Evolutionary conservation across 2,329 filamentous ascomycete genomes (phyloP).

Genomic region (Juglanconis oblonga): DNA sequence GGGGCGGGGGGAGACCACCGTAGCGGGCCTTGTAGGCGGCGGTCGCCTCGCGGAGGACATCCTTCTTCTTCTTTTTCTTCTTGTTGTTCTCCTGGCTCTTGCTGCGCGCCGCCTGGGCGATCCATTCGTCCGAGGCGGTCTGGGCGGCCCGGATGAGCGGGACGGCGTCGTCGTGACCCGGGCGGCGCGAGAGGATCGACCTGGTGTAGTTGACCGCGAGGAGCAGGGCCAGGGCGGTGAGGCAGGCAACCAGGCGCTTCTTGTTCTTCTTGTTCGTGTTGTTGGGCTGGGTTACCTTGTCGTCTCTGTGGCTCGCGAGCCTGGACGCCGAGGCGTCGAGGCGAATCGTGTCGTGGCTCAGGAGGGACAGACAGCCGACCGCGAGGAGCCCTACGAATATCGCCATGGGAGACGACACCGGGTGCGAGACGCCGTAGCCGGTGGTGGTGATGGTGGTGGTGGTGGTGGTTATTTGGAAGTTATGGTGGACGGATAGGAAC

Average conservation of each 20-base stretch:
- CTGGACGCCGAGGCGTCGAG: not conserved
- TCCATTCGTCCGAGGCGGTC: not conserved
- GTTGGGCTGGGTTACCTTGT: not conserved
- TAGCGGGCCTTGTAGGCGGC: slow-evolving; percentile 64
- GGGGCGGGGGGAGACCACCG: slow-evolving; percentile 64
- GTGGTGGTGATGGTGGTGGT: too few relatives aligned
- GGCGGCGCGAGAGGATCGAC: not conserved
- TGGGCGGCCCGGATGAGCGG: not conserved
- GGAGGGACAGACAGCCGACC: not conserved
- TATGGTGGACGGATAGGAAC: not conserved
- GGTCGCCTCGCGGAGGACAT: slow-evolving; percentile 59
- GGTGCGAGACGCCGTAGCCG: not conserved
- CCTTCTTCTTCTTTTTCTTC: too few relatives aligned
- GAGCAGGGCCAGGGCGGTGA: not conserved
- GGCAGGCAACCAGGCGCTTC: not conserved
- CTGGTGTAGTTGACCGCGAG: not conserved
- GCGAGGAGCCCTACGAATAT: not conserved
- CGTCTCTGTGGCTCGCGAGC: not conserved
- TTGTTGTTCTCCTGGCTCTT: too few relatives aligned
- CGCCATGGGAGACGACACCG: not conserved
- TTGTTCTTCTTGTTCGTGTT: not conserved
- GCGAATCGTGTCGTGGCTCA: not conserved
- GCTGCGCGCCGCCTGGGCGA: not conserved
- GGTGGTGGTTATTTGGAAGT: too few relatives aligned
- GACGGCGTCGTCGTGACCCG: not conserved